phyloP scores from a whole-genome alignment of 75 land plant species.

The Pinus albicaulis region DNA sequence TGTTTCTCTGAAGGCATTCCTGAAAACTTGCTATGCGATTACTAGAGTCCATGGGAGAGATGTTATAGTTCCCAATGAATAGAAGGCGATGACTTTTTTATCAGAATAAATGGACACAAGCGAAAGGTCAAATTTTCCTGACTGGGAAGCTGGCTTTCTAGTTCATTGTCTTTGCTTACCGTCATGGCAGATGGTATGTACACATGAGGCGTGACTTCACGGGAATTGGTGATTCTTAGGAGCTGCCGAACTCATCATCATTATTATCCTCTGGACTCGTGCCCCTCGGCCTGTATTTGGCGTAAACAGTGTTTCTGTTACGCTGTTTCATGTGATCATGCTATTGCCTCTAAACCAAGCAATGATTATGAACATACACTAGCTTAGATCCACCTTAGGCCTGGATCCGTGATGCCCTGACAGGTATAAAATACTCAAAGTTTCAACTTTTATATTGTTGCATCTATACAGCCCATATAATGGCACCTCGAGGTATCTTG shows the following conservation, averaged over 20 bases:
- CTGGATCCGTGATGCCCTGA: no score
- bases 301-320: background rate
- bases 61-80: background rate
- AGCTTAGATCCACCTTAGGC: no score
- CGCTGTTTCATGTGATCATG: no score
- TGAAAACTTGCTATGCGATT: background rate
- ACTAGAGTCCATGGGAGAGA: background rate
- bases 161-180: background rate
- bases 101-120: background rate
- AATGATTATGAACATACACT: no score
- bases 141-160: background rate
- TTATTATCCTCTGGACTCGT: background rate
- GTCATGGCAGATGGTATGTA: background rate
- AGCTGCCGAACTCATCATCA: no score
- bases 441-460: no score
- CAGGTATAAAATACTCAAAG: no score
- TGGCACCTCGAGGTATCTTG: no score
- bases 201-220: background rate
- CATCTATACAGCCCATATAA: no score
- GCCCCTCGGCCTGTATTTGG: background rate
- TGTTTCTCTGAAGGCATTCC: background rate
- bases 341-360: no score
- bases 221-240: background rate
- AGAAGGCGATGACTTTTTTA: background rate
- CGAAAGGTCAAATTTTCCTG: background rate